Conservation (phyloP, 306 rosid species). For the Rubus parviflorus region DNA sequence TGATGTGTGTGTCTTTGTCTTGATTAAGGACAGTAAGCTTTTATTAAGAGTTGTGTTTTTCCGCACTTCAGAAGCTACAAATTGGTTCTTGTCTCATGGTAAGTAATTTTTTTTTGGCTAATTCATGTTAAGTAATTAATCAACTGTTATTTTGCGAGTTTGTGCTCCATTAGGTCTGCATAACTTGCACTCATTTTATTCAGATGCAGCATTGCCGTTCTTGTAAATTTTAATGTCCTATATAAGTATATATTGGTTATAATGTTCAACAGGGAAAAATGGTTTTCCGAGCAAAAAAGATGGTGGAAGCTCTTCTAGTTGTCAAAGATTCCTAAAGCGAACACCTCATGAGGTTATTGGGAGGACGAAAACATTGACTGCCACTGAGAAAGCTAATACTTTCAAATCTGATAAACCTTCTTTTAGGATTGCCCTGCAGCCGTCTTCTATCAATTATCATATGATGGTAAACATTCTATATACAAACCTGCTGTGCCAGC, state of each 20-base stretch:
- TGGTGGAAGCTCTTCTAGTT: neutral
- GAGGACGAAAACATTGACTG: neutral
- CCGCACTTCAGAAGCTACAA: neutral
- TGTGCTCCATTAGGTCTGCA: neutral
- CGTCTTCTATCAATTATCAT: neutral
- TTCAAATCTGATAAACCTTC: neutral
- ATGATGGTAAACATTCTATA: neutral
- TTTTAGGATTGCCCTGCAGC: slow-evolving; percentile 7
- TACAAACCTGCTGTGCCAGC: neutral
- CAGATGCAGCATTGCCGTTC: neutral
- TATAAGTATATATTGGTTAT: neutral
- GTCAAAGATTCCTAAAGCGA: neutral
- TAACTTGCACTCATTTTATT: neutral
- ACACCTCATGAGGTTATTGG: neutral
- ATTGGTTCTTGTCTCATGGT: neutral
- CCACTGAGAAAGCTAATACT: neutral
- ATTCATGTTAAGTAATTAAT: neutral
- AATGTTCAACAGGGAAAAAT: neutral
- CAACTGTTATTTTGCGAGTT: neutral
- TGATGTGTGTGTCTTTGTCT: slow-evolving; percentile 23
- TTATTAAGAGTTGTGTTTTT: neutral
- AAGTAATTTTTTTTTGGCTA: neutral
- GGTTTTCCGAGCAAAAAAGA: neutral
- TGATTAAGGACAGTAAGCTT: neutral
- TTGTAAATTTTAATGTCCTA: neutral